phyloP scores from a whole-genome alignment of 495 filamentous ascomycete genomes.

The Rhizodiscina lignyota region DNA sequence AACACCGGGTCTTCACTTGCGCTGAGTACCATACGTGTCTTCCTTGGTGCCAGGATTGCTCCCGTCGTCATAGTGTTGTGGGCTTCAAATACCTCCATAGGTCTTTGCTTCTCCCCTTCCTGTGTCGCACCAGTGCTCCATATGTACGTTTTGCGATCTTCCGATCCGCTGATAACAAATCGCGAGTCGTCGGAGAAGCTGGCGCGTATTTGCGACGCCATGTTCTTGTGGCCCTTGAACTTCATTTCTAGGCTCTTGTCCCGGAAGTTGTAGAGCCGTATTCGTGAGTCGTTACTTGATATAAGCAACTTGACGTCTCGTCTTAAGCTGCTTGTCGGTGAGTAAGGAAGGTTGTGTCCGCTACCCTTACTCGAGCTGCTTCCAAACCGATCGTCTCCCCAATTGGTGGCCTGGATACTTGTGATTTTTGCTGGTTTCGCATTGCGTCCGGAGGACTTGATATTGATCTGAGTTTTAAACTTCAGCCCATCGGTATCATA shows the following conservation, averaged over 20 bases:
- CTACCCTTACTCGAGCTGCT: too few species aligned
- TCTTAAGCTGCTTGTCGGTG: conserved; percentile 27
- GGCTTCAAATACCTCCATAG: conserved; percentile 77
- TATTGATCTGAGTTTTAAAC: conserved; percentile 68
- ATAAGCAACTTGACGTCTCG: conserved; percentile 74
- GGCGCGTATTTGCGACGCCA: conserved; percentile 81
- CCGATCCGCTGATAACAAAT: conserved; percentile 85
- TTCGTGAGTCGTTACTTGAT: conserved; percentile 87
- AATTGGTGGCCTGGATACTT: conserved; percentile 63
- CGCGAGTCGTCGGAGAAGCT: conserved; percentile 74
- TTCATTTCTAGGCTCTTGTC: conserved; percentile 78
- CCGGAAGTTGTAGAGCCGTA: conserved; percentile 76
- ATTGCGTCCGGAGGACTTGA: conserved; percentile 81
- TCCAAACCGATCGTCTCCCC: conserved; percentile 32
- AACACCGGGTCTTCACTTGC: conserved; percentile 82
- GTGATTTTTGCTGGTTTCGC: conserved; percentile 97
- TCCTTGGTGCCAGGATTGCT: conserved; percentile 66
- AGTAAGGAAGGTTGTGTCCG: too few species aligned
- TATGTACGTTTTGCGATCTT: conserved; percentile 77
- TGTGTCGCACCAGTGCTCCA: conserved; percentile 46
- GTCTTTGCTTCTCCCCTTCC: conserved; percentile 52
- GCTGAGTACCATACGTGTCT: conserved; percentile 59
- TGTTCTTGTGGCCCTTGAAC: conserved; percentile 83
- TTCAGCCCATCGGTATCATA: conserved; percentile 92
- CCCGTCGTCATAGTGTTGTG: conserved; percentile 79